Evolutionary conservation across 306 rosid species (phyloP).

Genomic region (Quercus robur): DNA sequence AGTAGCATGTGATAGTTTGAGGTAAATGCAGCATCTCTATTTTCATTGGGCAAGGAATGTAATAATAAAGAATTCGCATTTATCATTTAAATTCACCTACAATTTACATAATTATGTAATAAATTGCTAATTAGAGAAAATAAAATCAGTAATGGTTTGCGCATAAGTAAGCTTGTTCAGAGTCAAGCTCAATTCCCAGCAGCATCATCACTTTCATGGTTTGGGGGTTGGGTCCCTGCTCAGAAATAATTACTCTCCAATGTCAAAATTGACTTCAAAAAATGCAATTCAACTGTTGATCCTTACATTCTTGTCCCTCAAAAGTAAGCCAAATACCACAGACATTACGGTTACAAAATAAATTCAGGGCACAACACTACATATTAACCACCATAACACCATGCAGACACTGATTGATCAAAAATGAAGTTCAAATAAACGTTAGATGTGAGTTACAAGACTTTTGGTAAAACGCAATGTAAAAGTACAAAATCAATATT

Average conservation of each 20-base stretch:
- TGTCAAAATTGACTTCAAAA: not conserved
- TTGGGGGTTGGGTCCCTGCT: not conserved
- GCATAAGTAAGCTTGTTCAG: not conserved
- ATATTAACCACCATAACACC: not conserved
- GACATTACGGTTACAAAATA: not conserved
- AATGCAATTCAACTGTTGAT: not conserved
- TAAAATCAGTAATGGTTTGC: no score
- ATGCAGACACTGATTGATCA: not conserved
- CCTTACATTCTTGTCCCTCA: not conserved
- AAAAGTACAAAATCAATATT: not conserved
- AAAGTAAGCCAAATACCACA: not conserved
- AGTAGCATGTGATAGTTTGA: not conserved
- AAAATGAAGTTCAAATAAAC: not conserved
- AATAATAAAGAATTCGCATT: not conserved
- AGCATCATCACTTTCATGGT: not conserved
- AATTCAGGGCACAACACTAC: not conserved
- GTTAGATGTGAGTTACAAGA: not conserved
- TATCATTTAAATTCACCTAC: not conserved
- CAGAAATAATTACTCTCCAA: not conserved
- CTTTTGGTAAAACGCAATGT: not conserved
- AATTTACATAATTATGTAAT: not conserved
- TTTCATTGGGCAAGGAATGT: not conserved
- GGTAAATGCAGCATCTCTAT: not conserved
- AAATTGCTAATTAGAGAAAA: no score
- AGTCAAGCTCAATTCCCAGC: not conserved